Evolutionary conservation across 2,329 filamentous ascomycete species (phyloP), one percentile per base, ranked within the genome.

Genomic region (Clarireedia hainanense): DNA sequence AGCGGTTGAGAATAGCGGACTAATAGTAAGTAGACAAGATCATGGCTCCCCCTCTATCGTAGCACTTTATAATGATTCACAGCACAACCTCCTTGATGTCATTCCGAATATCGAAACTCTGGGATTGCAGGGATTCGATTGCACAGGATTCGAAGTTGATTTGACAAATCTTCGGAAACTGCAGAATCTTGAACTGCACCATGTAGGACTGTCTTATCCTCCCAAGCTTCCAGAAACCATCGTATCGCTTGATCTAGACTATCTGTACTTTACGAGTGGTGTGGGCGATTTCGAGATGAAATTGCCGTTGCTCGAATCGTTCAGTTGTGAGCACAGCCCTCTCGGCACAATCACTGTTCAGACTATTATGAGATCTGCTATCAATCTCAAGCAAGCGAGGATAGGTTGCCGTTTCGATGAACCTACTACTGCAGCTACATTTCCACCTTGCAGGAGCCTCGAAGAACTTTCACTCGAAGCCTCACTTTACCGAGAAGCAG

Each of bases 271-370:
- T 10, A 5, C 14, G 27, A 39, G 52, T 7, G 4, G 26, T 20
- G 12, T 4, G 6, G 20, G 20, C 20, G 6, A 12, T 36, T 9
- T 3, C 1, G 7, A 48, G 20, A 4, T 48, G 37, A 30, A 47
- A 5, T 55, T 67, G 30, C 66, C 67, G 14, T 40, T 64, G 5
- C 60, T 69, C 15, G 65, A 66, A 46, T 64, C 56, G 5, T 64
- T 69, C 26, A 57, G 55, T 17, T 65, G 63, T 46, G 26, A 61
- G 2, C 37, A 27, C 6, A 67, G 64, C 5, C 34, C 67, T 12
- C 55, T 65, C 34, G 58, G 59, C 24, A 20, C 47, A 15, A 52
- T 67, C 26, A 61, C 58, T 2, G 39, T 27, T 6, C 43, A 52
- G 5, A 63, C 51, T 3, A 63, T 62, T 40, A 9, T 56, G 20